phyloP scores from a whole-genome alignment of 2,329 filamentous ascomycete genomes.

The Cyphellophora attinorum region DNA sequence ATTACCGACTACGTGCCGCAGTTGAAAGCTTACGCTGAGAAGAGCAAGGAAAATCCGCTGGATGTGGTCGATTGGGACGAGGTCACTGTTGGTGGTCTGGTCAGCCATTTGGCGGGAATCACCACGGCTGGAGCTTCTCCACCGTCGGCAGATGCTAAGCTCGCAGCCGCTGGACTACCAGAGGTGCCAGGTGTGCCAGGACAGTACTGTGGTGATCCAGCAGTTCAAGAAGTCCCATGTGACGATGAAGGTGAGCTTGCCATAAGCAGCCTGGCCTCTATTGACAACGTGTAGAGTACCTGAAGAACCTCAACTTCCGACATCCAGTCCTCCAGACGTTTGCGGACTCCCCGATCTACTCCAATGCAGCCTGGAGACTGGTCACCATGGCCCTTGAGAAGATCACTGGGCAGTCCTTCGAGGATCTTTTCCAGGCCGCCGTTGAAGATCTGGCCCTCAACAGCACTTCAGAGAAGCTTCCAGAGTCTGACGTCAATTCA shows the following conservation, averaged over 20 bases:
- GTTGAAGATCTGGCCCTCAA: conserved; percentile 31
- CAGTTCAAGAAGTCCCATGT: background rate
- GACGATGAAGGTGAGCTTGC: conserved; percentile 1
- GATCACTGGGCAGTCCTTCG: conserved; percentile 28
- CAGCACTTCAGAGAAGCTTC: conserved; percentile 24
- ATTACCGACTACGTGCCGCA: conserved; percentile 32
- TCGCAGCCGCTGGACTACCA: background rate
- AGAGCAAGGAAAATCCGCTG: conserved; percentile 12
- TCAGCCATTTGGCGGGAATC: conserved; percentile 30
- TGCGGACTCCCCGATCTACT: conserved; percentile 25
- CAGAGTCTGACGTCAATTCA: conserved; percentile 17
- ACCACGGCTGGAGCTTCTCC: conserved; percentile 3
- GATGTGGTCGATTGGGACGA: conserved; percentile 34
- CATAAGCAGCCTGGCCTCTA: background rate
- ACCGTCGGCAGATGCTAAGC: conserved; percentile 1
- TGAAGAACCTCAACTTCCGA: conserved; percentile 1
- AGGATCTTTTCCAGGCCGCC: conserved; percentile 16
- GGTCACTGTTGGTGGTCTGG: conserved; percentile 37
- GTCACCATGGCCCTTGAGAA: conserved; percentile 29
- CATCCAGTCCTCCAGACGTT: conserved; percentile 8
- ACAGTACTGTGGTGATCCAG: conserved; percentile 2
- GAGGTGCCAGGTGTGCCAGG: background rate
- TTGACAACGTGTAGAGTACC: conserved; percentile 3
- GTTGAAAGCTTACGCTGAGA: conserved; percentile 19
- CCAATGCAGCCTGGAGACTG: conserved; percentile 27